Evolutionary conservation across 768 basidiomycete species (phyloP).

Genomic region (Leccinum longicurvipes): DNA sequence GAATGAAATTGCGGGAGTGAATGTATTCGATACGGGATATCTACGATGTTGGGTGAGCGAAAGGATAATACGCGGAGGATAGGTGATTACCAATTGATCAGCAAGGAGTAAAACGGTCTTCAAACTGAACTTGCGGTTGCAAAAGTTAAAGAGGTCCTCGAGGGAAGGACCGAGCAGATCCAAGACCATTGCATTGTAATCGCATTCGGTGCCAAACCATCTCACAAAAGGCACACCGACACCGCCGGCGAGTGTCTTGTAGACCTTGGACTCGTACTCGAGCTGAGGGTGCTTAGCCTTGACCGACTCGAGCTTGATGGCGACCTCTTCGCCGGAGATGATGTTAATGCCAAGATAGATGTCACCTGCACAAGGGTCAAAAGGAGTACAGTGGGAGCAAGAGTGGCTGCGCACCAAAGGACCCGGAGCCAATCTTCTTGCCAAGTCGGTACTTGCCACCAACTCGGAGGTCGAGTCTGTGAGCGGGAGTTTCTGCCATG

Average conservation of each 20-base stretch:
- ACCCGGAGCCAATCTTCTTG: constrained; percentile 99
- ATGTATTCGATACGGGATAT: constrained; percentile 99
- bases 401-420: constrained; percentile 70
- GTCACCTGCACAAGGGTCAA: constrained; percentile 59
- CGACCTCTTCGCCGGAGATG: constrained; percentile 98
- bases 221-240: constrained; percentile 98
- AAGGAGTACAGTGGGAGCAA: background rate
- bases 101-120: constrained; percentile 97
- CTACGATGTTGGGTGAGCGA: constrained; percentile 44
- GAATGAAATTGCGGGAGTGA: constrained; percentile 98
- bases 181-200: constrained; percentile 99
- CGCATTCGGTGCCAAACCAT: constrained; percentile 94
- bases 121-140: constrained; percentile 95
- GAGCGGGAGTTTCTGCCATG: constrained; percentile 72
- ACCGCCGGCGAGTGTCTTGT: constrained; percentile 98
- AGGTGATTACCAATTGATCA: constrained; percentile 74
- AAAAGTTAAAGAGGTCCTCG: constrained; percentile 91
- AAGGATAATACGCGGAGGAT: constrained; percentile 34
- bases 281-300: constrained; percentile 99
- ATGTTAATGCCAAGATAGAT: constrained; percentile 99
- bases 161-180: constrained; percentile 93
- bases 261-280: constrained; percentile 94
- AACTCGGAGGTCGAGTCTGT: constrained; percentile 82
- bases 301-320: constrained; percentile 99
- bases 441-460: constrained; percentile 97